These are phyloP conservation scores for Coniochaeta ligniaria DNA, from an alignment of 2,329 filamentous ascomycete species.

Conservation along the genomic window DNA sequence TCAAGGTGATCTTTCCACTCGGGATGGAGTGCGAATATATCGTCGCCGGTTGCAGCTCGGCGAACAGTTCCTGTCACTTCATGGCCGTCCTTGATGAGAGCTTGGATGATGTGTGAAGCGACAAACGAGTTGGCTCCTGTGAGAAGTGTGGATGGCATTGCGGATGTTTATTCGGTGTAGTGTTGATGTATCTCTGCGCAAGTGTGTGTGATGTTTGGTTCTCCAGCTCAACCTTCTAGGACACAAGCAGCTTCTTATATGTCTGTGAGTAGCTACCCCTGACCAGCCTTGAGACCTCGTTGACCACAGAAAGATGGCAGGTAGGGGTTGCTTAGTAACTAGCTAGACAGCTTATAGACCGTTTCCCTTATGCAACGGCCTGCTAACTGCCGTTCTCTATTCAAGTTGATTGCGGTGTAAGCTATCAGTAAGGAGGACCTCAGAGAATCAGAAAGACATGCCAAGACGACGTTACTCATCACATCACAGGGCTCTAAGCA, in stretches of 20 bases:
- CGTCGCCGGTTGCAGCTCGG: constrained; percentile 11
- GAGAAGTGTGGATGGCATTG: constrained; percentile 21
- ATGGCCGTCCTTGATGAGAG: constrained; percentile 16
- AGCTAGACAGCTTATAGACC: background rate
- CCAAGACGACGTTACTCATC: background rate
- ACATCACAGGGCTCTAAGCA: background rate
- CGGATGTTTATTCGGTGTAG: background rate
- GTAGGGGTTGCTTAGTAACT: background rate
- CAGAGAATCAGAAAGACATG: background rate
- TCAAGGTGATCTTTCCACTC: constrained; percentile 19
- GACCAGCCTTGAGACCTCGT: background rate
- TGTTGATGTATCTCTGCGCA: background rate
- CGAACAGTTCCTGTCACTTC: constrained; percentile 17
- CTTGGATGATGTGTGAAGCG: constrained; percentile 17
- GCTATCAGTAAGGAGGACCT: background rate
- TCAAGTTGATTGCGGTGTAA: background rate
- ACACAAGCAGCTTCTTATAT: background rate
- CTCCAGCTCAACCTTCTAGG: background rate
- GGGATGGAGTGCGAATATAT: constrained; percentile 17
- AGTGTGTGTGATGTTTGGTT: background rate
- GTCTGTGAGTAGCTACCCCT: background rate
- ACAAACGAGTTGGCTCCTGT: constrained; percentile 22
- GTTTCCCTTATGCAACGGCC: background rate
- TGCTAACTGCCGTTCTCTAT: background rate
- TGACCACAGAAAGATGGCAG: background rate